These are phyloP conservation scores for Sanghuangporus baumii DNA, from an alignment of 1,284 basidiomycete species.

Conservation along the genomic window DNA sequence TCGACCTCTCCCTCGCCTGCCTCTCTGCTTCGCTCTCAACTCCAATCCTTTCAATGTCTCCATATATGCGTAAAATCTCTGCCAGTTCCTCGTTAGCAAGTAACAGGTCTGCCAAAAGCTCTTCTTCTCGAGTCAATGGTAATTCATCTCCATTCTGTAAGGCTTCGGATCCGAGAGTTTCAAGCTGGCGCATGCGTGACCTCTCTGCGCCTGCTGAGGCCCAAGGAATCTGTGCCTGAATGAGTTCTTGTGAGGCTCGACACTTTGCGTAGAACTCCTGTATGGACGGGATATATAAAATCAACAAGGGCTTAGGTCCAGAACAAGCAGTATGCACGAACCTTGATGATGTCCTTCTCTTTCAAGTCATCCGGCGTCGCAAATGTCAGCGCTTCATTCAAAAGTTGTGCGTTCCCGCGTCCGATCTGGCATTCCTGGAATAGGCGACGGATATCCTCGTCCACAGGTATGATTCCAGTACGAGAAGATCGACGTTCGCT, in stretches of 20 bases:
- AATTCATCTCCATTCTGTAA: slow-evolving; percentile 13
- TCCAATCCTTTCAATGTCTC: slow-evolving; percentile 64
- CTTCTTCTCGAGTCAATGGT: slow-evolving; percentile 25
- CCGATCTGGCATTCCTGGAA: slow-evolving; percentile 78
- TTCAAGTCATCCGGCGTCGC: slow-evolving; percentile 62
- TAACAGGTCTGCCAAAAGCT: slow-evolving; percentile 52
- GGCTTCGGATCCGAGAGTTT: slow-evolving; percentile 19
- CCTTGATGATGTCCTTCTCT: slow-evolving; percentile 55
- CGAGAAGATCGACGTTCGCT: slow-evolving; percentile 38
- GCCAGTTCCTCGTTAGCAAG: slow-evolving; percentile 55
- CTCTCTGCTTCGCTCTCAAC: slow-evolving; percentile 43
- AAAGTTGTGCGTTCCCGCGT: slow-evolving; percentile 59
- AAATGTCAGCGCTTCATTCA: slow-evolving; percentile 59
- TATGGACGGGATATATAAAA: background rate
- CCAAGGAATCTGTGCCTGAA: slow-evolving; percentile 74
- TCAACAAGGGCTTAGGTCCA: background rate
- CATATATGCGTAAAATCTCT: slow-evolving; percentile 44
- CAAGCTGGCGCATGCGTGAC: slow-evolving; percentile 33
- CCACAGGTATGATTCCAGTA: slow-evolving; percentile 60
- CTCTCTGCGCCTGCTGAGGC: slow-evolving; percentile 69
- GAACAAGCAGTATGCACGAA: slow-evolving; percentile 27
- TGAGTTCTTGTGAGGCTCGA: slow-evolving; percentile 64
- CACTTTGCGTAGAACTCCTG: slow-evolving; percentile 75
- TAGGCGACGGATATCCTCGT: slow-evolving; percentile 72
- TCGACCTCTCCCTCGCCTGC: slow-evolving; percentile 45